Conservation (phyloP, 2,329 filamentous ascomycete genomes). For the Sodiomyces alkalinus region DNA sequence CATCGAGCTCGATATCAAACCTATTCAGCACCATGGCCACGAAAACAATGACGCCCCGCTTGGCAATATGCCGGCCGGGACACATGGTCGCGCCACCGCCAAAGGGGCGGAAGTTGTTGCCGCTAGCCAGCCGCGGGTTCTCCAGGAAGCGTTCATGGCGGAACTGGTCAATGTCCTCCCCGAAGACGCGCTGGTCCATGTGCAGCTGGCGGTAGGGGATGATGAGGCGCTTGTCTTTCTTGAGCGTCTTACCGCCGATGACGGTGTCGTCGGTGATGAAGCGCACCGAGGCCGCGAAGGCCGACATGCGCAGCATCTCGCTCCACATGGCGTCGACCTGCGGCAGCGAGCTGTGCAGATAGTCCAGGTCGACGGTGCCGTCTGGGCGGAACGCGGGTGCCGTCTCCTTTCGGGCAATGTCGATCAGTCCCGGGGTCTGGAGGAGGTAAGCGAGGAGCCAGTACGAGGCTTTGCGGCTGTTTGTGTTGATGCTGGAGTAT, state of each 20-base stretch:
- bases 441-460: constrained; percentile 13
- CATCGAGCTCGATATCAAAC: too few species aligned
- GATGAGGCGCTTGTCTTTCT: constrained; percentile 12
- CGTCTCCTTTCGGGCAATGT: constrained; percentile 9
- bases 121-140: constrained; percentile 6
- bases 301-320: constrained; percentile 10
- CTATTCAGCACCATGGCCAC: constrained; percentile 11
- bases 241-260: constrained; percentile 12
- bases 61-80: constrained; percentile 11
- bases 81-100: constrained; percentile 15
- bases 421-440: constrained; percentile 7
- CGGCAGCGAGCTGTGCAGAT: constrained; percentile 11
- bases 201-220: constrained; percentile 14
- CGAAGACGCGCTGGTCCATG: too few species aligned
- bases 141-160: constrained; percentile 8
- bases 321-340: constrained; percentile 12
- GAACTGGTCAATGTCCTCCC: constrained; percentile 7
- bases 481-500: constrained; percentile 13
- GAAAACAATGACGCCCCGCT: constrained; percentile 6
- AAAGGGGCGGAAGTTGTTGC: constrained; percentile 11
- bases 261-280: constrained; percentile 9
- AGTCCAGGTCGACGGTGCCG: constrained; percentile 14
- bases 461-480: constrained; percentile 12
- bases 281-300: constrained; percentile 11
- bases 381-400: constrained; percentile 9